Percentiles rank a stretch among this genome's conserved stretches.
Conservation (phyloP, 2,329 filamentous ascomycete species). For the Stemphylium beticola region DNA sequence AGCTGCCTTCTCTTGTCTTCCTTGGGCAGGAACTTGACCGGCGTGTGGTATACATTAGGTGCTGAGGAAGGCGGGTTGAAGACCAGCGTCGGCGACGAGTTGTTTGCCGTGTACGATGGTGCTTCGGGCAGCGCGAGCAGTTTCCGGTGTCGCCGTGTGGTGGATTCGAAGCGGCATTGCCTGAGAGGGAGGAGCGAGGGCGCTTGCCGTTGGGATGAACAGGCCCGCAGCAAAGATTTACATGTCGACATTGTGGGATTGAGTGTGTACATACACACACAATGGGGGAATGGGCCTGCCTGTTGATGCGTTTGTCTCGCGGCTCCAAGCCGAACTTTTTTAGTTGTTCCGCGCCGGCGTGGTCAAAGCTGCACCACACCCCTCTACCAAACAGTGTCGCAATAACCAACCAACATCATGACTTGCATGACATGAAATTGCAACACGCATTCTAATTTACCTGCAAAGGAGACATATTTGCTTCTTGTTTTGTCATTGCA, state of each 20-base stretch:
- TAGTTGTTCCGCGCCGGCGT: conserved; percentile 34
- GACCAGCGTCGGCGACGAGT: conserved; percentile 48
- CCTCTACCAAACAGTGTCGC: not conserved
- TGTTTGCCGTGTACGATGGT: conserved; percentile 49
- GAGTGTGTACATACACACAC: conserved; percentile 18
- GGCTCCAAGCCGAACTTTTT: conserved; percentile 33
- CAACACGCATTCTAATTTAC: no score
- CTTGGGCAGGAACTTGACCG: conserved; percentile 67
- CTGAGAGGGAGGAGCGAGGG: conserved; percentile 32
- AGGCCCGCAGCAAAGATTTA: conserved; percentile 37
- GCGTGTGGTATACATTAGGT: conserved; percentile 69
- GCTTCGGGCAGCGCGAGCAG: conserved; percentile 54
- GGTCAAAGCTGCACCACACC: conserved; percentile 9
- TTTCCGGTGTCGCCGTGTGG: conserved; percentile 55
- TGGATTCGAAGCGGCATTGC: conserved; percentile 52
- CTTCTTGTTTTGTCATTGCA: not conserved
- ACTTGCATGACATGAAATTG: not conserved
- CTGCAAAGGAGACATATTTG: conserved; percentile 14
- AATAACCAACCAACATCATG: not conserved
- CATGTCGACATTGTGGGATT: conserved; percentile 43
- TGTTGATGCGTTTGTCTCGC: conserved; percentile 17
- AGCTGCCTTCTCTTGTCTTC: conserved; percentile 61
- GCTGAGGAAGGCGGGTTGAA: conserved; percentile 71
- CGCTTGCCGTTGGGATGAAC: conserved; percentile 18
- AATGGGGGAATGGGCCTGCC: conserved; percentile 11